Conservation (phyloP, 805 yeast species). For the Wickerhamomyces strasburgensis region DNA sequence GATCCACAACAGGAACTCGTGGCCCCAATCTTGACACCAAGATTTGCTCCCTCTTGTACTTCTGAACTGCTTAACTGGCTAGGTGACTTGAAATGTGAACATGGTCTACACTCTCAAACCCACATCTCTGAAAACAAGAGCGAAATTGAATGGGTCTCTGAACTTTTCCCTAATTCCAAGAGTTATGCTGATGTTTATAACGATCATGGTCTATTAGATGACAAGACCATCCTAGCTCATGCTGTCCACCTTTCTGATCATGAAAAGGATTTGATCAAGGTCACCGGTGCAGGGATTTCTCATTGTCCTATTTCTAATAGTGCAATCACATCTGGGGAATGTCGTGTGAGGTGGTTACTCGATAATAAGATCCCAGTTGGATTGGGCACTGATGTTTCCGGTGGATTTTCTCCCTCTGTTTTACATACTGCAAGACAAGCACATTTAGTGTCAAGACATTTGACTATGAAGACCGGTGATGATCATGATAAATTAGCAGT, state of each 20-base stretch:
- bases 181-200: conserved; percentile 78
- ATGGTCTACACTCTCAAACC: conserved; percentile 72
- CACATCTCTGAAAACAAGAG: conserved; percentile 79
- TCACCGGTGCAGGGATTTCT: conserved; percentile 63
- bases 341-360: conserved; percentile 68
- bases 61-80: conserved; percentile 55
- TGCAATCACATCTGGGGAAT: conserved; percentile 85
- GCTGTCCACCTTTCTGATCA: conserved; percentile 68
- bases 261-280: conserved; percentile 56
- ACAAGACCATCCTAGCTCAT: conserved; percentile 80
- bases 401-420: conserved; percentile 67
- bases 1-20: conserved; percentile 53
- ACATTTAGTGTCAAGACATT: conserved; percentile 62
- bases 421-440: conserved; percentile 67
- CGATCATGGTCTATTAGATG: conserved; percentile 50
- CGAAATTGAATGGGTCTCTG: conserved; percentile 71
- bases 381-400: conserved; percentile 76
- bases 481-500: conserved; percentile 50
- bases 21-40: conserved; percentile 79
- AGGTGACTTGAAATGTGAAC: conserved; percentile 48
- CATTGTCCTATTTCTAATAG: conserved; percentile 95
- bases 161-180: conserved; percentile 65
- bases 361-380: conserved; percentile 68
- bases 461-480: conserved; percentile 50
- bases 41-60: conserved; percentile 90